Conservation (phyloP, 2,329 filamentous ascomycete species). For the Microsporum canis region DNA sequence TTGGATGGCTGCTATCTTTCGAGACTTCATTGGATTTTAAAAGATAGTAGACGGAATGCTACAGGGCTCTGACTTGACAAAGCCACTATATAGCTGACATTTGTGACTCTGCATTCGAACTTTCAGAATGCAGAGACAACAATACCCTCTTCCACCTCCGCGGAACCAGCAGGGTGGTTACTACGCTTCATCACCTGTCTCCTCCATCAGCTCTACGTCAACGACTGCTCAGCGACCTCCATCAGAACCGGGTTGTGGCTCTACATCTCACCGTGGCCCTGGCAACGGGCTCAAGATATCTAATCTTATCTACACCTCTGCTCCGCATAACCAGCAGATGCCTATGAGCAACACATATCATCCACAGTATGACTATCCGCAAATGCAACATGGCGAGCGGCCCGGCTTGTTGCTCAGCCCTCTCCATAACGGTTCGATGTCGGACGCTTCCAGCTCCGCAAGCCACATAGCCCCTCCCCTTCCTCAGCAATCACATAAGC, state of each 20-base stretch:
- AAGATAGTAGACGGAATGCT: neutral
- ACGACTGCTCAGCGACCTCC: neutral
- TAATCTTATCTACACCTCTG: constrained; percentile 30
- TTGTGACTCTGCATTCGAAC: neutral
- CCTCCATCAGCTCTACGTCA: constrained; percentile 12
- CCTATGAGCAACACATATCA: constrained; percentile 24
- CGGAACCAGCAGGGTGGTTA: neutral
- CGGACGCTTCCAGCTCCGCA: constrained; percentile 25
- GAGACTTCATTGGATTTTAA: neutral
- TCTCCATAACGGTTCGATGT: constrained; percentile 27
- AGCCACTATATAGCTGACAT: neutral
- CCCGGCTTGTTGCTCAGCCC: constrained; percentile 27
- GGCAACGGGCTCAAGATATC: constrained; percentile 32
- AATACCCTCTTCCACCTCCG: neutral
- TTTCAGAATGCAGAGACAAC: constrained; percentile 6
- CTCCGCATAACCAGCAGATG: constrained; percentile 18
- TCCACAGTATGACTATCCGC: constrained; percentile 31
- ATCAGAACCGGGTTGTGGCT: constrained; percentile 17
- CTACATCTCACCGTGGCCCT: constrained; percentile 30
- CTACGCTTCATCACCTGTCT: neutral
- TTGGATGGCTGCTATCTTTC: neutral
- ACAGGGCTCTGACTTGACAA: neutral
- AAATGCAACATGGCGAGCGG: constrained; percentile 31
- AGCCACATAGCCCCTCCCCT: constrained; percentile 35
- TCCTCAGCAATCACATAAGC: constrained; percentile 61